Evolutionary conservation across 2,329 filamentous ascomycete species (phyloP).

Genomic region (Alternaria viburni): DNA sequence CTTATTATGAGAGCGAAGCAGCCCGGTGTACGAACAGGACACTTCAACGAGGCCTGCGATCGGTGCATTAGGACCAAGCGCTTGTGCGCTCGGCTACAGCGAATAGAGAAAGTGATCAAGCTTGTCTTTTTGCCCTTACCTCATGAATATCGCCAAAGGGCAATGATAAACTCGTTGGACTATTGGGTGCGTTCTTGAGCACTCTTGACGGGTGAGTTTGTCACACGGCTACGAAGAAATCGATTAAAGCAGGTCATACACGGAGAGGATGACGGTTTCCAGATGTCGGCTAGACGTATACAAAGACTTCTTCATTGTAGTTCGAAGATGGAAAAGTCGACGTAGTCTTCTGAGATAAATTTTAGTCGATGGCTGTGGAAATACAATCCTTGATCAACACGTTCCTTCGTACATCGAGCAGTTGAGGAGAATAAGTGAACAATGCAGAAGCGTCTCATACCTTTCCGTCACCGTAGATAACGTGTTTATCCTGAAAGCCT

Average conservation of each 20-base stretch:
- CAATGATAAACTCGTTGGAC: not conserved
- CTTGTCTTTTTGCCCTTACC: slow-evolving; percentile 4
- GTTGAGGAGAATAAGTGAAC: accelerated
- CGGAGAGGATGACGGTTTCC: too few relatives aligned
- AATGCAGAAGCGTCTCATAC: accelerated
- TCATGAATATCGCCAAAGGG: accelerated
- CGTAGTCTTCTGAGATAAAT: too few relatives aligned
- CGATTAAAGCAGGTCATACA: not conserved
- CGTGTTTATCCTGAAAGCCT: too few relatives aligned
- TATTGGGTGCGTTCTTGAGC: not conserved
- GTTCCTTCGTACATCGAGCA: not conserved
- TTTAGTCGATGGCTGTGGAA: not conserved
- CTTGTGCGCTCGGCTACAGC: not conserved
- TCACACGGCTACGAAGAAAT: not conserved
- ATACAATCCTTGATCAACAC: not conserved
- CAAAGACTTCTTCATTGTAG: too few relatives aligned
- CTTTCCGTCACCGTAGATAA: not conserved
- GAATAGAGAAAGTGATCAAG: not conserved
- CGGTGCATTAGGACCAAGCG: not conserved
- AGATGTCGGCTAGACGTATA: too few relatives aligned
- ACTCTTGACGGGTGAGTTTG: too few relatives aligned
- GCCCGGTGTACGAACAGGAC: not conserved
- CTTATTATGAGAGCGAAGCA: not conserved
- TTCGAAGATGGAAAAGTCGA: too few relatives aligned
- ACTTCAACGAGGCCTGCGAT: not conserved